Evolutionary conservation across 495 filamentous ascomycete species (phyloP).

Genomic region (Neurospora sp.): DNA sequence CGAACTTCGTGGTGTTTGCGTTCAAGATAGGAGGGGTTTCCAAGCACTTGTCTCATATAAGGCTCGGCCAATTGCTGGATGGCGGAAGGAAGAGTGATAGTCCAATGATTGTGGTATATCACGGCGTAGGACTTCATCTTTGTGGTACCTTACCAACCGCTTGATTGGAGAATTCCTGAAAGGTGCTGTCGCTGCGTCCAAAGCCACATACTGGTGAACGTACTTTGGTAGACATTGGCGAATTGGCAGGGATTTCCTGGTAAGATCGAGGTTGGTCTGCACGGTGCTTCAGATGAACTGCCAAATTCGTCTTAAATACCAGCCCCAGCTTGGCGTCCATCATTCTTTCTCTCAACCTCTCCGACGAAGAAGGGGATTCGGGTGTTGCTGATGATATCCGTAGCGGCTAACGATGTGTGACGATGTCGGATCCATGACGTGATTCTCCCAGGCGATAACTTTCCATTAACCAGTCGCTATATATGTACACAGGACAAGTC

Average conservation of each 20-base stretch:
- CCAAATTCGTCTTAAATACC: not conserved
- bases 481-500: constrained; percentile 19
- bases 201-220: not conserved
- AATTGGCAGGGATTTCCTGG: not conserved
- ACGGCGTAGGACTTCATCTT: not conserved
- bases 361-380: not conserved
- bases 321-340: not conserved
- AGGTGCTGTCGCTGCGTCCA: not conserved
- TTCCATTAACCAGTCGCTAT: constrained; percentile 13
- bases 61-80: not conserved
- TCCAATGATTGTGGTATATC: not conserved
- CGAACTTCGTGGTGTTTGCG: not conserved
- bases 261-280: not conserved
- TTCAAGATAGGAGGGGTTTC: not conserved
- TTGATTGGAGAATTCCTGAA: not conserved
- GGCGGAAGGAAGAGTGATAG: not conserved
- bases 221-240: not conserved
- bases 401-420: not conserved
- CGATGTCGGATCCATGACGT: not conserved
- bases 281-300: not conserved
- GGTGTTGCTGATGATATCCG: not conserved
- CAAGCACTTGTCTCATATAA: not conserved
- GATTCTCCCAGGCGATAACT: constrained; percentile 5
- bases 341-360: not conserved
- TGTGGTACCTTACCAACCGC: not conserved